Evolutionary conservation across 345 rosid species (phyloP).

Genomic region (Melastoma malabathricum): DNA sequence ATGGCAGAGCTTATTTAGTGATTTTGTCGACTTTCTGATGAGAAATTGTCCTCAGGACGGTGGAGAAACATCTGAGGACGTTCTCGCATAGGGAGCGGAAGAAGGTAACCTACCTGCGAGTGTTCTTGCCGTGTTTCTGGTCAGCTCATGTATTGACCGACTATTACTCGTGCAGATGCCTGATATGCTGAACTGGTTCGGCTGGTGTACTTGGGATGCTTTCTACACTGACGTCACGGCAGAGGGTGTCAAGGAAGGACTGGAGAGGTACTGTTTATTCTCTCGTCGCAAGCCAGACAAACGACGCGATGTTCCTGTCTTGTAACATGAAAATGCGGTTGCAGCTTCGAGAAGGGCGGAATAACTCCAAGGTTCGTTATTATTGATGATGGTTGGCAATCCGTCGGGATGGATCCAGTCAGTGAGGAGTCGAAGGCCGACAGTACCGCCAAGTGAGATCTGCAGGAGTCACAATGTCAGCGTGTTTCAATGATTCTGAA

Average conservation of each 20-base stretch:
- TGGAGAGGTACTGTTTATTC: conserved; percentile 25
- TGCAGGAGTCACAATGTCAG: background rate
- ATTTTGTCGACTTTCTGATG: no score
- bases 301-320: no score
- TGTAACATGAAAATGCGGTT: background rate
- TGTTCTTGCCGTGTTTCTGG: no score
- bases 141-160: no score
- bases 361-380: conserved; percentile 51
- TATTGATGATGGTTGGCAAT: conserved; percentile 67
- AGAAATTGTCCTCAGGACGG: conserved; percentile 18
- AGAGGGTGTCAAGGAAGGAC: conserved; percentile 43
- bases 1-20: no score
- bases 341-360: conserved; percentile 45
- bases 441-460: conserved; percentile 47
- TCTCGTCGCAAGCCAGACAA: no score
- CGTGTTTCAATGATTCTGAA: background rate
- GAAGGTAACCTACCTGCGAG: conserved; percentile 17
- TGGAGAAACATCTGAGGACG: conserved; percentile 43
- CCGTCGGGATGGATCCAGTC: conserved; percentile 51
- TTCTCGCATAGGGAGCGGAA: conserved; percentile 51
- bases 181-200: conserved; percentile 61
- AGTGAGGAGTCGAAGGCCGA: conserved; percentile 30
- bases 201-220: conserved; percentile 82
- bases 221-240: conserved; percentile 49
- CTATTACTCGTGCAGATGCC: conserved; percentile 29